Percentiles rank a stretch among this genome's conserved stretches.
These are phyloP conservation scores for Candida maris DNA, from an alignment of 805 yeast species.

Conservation along the genomic window DNA sequence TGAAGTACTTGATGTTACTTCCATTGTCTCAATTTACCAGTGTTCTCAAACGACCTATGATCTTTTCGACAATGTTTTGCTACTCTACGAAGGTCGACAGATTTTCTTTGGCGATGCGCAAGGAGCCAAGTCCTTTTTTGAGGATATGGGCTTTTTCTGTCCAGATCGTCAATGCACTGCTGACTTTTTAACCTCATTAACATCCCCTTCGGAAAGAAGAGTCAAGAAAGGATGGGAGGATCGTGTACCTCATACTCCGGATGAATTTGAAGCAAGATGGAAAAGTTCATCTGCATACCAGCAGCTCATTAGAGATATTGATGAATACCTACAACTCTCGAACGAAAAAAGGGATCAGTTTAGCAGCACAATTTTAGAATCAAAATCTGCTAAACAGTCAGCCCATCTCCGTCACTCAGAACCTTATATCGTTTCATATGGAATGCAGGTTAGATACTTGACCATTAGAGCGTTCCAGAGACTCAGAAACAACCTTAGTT, in stretches of 20 bases:
- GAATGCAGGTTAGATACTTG: constrained; percentile 48
- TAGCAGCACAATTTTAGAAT: constrained; percentile 36
- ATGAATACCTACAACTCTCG: constrained; percentile 21
- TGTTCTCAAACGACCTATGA: constrained; percentile 38
- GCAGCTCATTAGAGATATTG: constrained; percentile 33
- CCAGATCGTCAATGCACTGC: constrained; percentile 41
- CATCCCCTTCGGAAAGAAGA: constrained; percentile 28
- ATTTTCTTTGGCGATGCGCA: constrained; percentile 33
- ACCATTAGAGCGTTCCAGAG: constrained; percentile 46
- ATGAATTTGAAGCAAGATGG: constrained; percentile 40
- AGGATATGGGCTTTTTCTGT: constrained; percentile 37
- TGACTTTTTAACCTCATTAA: constrained; percentile 37
- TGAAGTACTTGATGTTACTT: constrained; percentile 39
- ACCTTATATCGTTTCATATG: constrained; percentile 49
- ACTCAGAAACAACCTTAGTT: constrained; percentile 46
- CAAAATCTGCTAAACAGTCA: constrained; percentile 40
- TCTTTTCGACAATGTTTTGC: constrained; percentile 35
- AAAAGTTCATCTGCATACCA: constrained; percentile 29
- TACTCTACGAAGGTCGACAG: constrained; percentile 39
- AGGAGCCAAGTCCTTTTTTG: constrained; percentile 33
- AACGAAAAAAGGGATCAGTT: constrained; percentile 24
- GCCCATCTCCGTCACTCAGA: constrained; percentile 27
- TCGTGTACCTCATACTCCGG: constrained; percentile 35
- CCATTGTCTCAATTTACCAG: constrained; percentile 43
- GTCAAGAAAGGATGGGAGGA: constrained; percentile 31